A percentile compares a stretch with the other conserved stretches of the same genome.
phyloP scores from a whole-genome alignment of 2,329 filamentous ascomycete species.

The Sarocladium brachiariae region DNA sequence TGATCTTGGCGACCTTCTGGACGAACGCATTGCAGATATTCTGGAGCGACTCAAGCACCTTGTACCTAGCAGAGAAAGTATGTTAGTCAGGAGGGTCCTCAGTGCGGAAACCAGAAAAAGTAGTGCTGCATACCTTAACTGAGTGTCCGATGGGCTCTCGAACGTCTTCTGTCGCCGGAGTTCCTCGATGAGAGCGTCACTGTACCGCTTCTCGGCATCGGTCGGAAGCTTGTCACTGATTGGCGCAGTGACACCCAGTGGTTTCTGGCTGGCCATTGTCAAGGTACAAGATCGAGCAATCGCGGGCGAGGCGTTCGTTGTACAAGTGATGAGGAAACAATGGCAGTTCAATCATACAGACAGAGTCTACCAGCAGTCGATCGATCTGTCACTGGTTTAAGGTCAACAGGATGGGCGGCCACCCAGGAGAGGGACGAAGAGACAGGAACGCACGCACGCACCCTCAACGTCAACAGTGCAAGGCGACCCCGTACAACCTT shows the following conservation, averaged over 20 bases:
- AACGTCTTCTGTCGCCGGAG: conserved; percentile 88
- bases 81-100: not conserved
- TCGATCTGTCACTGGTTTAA: too few relatives aligned
- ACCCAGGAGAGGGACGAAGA: not conserved
- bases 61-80: conserved; percentile 41
- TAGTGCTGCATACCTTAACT: conserved; percentile 58
- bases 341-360: too few relatives aligned
- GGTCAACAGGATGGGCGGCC: not conserved
- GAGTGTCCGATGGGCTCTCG: conserved; percentile 73
- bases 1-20: conserved; percentile 67
- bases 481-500: not conserved
- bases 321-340: too few relatives aligned
- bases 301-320: too few relatives aligned
- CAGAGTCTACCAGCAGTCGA: too few relatives aligned
- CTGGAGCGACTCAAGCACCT: conserved; percentile 71
- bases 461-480: conserved; percentile 2
- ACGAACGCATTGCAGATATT: conserved; percentile 82
- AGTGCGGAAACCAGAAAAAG: not conserved
- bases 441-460: not conserved
- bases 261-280: conserved; percentile 30
- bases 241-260: conserved; percentile 69
- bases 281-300: too few relatives aligned
- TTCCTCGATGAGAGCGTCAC: conserved; percentile 74
- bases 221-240: conserved; percentile 75
- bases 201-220: conserved; percentile 66